These are phyloP conservation scores for Vitis riparia DNA, from an alignment of 164 flowering plant species.

Conservation along the genomic window DNA sequence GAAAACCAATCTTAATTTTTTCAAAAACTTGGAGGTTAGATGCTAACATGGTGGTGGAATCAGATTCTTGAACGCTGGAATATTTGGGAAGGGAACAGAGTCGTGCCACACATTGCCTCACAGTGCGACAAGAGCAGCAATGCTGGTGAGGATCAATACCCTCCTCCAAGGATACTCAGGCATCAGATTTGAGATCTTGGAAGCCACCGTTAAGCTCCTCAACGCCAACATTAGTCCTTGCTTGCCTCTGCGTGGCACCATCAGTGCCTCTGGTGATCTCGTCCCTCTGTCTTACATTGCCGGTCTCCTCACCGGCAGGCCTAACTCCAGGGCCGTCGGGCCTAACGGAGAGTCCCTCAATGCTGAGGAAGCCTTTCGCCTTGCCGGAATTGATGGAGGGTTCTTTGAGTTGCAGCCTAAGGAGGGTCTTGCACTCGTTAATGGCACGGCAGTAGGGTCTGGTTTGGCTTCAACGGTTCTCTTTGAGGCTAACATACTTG, in stretches of 20 bases:
- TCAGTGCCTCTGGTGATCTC: conserved; percentile 66
- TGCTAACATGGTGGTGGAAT: too few relatives aligned
- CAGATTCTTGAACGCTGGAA: conserved; percentile 70
- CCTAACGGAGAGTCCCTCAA: conserved; percentile 41
- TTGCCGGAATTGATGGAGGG: conserved; percentile 40
- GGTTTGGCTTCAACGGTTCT: conserved; percentile 54
- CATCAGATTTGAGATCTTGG: conserved; percentile 63
- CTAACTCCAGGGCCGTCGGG: conserved; percentile 46
- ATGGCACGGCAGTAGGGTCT: conserved; percentile 70
- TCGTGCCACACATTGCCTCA: conserved; percentile 46
- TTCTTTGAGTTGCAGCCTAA: conserved; percentile 65
- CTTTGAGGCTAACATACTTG: conserved; percentile 54
- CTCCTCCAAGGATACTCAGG: conserved; percentile 76
- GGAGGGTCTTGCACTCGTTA: conserved; percentile 65
- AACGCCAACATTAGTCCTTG: conserved; percentile 61
- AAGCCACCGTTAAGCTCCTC: conserved; percentile 52
- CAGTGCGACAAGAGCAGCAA: conserved; percentile 60
- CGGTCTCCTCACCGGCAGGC: conserved; percentile 60
- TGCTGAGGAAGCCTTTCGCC: conserved; percentile 41
- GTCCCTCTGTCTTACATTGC: conserved; percentile 72
- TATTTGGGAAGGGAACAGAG: conserved; percentile 54
- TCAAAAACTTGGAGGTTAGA: too few relatives aligned
- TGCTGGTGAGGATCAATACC: conserved; percentile 67
- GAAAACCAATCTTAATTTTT: too few relatives aligned
- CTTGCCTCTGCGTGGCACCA: conserved; percentile 61